phyloP scores from a whole-genome alignment of 805 yeast genomes.

The Tetrapisispora fleetii region DNA sequence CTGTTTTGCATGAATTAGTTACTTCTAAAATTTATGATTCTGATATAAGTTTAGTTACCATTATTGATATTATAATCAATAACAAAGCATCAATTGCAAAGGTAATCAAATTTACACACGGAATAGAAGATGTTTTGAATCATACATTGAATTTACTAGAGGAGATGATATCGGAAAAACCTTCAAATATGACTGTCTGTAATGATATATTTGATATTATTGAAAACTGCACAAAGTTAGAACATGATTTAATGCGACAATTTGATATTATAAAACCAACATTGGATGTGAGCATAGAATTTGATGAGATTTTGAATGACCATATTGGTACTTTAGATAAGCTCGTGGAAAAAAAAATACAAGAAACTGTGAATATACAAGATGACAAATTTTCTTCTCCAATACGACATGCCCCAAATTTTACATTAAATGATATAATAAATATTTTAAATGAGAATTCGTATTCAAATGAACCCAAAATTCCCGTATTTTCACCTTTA shows the following conservation, averaged over 20 bases:
- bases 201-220: conserved; percentile 22
- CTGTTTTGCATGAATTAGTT: neutral
- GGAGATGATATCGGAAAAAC: conserved; percentile 11
- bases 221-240: conserved; percentile 27
- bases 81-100: neutral
- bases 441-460: conserved; percentile 24
- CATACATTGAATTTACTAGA: conserved; percentile 30
- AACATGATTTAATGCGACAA: conserved; percentile 20
- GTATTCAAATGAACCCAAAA: conserved; percentile 21
- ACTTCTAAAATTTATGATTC: neutral
- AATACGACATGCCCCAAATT: conserved; percentile 31
- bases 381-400: conserved; percentile 34
- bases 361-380: conserved; percentile 30
- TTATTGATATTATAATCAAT: neutral
- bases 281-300: conserved; percentile 35
- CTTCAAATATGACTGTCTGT: conserved; percentile 8
- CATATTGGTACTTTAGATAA: conserved; percentile 35
- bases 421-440: conserved; percentile 29
- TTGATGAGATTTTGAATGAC: conserved; percentile 33
- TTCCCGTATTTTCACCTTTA: conserved; percentile 33
- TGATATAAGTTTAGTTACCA: neutral
- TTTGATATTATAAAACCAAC: conserved; percentile 30
- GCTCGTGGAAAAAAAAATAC: conserved; percentile 32
- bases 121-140: neutral
- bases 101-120: neutral